Evolutionary conservation across 176 grass and related monocot genomes (phyloP), one percentile per base, ranked within the genome.

Genomic region (Saccharum officinarum): DNA sequence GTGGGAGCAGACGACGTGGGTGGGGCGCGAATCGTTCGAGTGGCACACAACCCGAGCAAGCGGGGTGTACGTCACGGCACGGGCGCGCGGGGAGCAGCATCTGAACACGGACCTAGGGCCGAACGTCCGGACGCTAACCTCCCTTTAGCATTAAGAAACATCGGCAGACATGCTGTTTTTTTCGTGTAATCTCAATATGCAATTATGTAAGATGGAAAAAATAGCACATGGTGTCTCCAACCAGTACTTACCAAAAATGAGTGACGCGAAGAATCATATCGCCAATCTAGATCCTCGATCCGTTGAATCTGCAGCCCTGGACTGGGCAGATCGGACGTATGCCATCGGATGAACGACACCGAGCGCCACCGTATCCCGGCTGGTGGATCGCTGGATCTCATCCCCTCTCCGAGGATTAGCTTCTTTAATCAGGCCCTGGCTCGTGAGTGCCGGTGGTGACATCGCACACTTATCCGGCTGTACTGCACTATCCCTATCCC

Each of bases 361-460:
- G 12, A 16, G 37, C 33, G 18, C 6, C 63, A 73, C 16, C 82
- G 13, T 85, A 76, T 77, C 49, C 64, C 25, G 36, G 46, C 20
- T 15, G 20, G 60, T 70, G 41, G 69, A 89, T 78, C 12, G 28
- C 37, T 49, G 40, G 60, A 89, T 71, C 33, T 65, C 69, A 84
- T 75, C 84, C 12, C 25, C 2, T 47, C 23, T 4, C n/a, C 9
- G 8, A 22, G 23, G 82, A 89, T 89, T 80, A 40, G 38, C n/a
- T 85, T 89, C 11, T 88, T 76, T 81, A 85, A 34, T 60, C 87
- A 26, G 5, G 15, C 10, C 8, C 52, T 4, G 28, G 18, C 8
- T 4, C 9, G 36, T 49, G 12, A 55, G 88, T 83, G 84, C 73
- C 25, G 15, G 72, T 83, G 84, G 79, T 90, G 84, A 86, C 84